Conservation (phyloP, 2,329 filamentous ascomycete genomes). For the Cercospora zeina region DNA sequence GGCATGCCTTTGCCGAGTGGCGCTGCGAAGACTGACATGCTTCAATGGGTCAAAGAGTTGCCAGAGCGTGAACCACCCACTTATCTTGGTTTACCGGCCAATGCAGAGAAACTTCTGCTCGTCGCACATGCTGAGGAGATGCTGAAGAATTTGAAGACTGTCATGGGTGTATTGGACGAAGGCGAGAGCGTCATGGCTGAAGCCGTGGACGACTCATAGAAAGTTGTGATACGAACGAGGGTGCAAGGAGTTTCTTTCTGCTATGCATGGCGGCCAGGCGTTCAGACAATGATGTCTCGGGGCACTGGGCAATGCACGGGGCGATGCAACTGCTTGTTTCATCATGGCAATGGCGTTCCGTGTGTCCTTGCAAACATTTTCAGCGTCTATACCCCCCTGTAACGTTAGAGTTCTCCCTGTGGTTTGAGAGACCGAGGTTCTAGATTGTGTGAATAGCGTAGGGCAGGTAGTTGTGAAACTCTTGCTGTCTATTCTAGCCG, state of each 20-base stretch:
- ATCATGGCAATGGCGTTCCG: slow-evolving; percentile 1
- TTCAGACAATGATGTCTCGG: background rate
- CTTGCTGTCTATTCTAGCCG: background rate
- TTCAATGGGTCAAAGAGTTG: slow-evolving; percentile 84
- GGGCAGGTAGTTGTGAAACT: background rate
- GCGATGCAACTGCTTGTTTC: background rate
- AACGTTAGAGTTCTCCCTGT: background rate
- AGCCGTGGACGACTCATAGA: slow-evolving; percentile 28
- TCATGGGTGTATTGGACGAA: slow-evolving; percentile 87
- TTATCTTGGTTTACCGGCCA: slow-evolving; percentile 88
- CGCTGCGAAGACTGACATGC: slow-evolving; percentile 82
- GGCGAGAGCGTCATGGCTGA: slow-evolving; percentile 77
- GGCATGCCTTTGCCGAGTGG: slow-evolving; percentile 73
- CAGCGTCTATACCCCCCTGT: slow-evolving; percentile 5
- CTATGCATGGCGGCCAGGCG: slow-evolving; percentile 9
- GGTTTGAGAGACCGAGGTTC: background rate
- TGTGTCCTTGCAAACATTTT: background rate
- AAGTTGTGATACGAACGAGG: background rate
- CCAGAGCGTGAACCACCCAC: slow-evolving; percentile 96
- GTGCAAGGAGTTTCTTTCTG: background rate
- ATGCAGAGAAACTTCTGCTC: slow-evolving; percentile 92
- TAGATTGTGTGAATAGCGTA: background rate
- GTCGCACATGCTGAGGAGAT: slow-evolving; percentile 84
- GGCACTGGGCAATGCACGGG: background rate
- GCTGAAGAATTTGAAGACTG: slow-evolving; percentile 78